Conservation (phyloP, 176 grass and related monocot species). For the Carex scoparia region DNA sequence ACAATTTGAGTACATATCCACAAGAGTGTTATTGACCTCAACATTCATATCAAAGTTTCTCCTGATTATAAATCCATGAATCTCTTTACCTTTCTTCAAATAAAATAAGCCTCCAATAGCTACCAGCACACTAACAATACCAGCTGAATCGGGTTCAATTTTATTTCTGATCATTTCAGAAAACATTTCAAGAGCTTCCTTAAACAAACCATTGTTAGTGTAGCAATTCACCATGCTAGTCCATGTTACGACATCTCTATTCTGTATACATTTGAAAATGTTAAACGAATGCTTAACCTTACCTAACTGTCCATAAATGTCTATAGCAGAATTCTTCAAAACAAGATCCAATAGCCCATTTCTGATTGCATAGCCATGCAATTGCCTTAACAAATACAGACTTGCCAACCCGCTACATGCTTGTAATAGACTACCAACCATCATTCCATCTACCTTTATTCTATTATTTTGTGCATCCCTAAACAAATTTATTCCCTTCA, state of each 20-base stretch:
- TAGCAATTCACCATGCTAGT: constrained; percentile 80
- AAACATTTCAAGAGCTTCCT: constrained; percentile 69
- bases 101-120: constrained; percentile 52
- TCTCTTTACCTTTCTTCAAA: constrained; percentile 69
- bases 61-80: constrained; percentile 77
- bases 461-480: constrained; percentile 33
- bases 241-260: constrained; percentile 76
- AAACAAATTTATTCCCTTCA: constrained; percentile 51
- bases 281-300: constrained; percentile 29
- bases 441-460: constrained; percentile 65
- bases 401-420: constrained; percentile 45
- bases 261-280: constrained; percentile 53
- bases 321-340: constrained; percentile 58
- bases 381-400: constrained; percentile 45
- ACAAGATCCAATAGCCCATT: constrained; percentile 62
- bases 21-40: constrained; percentile 48
- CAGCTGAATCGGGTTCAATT: constrained; percentile 60
- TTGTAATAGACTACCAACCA: constrained; percentile 78
- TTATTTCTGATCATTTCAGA: constrained; percentile 41
- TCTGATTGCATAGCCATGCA: constrained; percentile 66
- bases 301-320: constrained; percentile 60
- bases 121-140: constrained; percentile 53
- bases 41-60: constrained; percentile 41
- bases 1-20: constrained; percentile 84
- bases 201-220: constrained; percentile 29